Conservation (phyloP, 2,329 filamentous ascomycete species). For the Aspergillus sp. region DNA sequence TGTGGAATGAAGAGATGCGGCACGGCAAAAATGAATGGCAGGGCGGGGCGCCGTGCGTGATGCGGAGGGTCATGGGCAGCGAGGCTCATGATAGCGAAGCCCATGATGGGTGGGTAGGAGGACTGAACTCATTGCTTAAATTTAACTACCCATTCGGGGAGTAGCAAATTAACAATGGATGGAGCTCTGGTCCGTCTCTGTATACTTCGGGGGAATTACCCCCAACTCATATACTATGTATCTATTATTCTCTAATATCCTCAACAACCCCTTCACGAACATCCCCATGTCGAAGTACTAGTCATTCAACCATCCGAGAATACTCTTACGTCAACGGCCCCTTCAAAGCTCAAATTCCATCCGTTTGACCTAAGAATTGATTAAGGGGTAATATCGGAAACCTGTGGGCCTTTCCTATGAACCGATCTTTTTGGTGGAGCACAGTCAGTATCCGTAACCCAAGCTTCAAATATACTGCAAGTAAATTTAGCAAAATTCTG, state of each 20-base stretch:
- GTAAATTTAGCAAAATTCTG: not conserved
- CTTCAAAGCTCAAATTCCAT: not conserved
- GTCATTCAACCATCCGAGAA: not conserved
- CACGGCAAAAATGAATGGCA: conserved; percentile 55
- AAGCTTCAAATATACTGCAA: not conserved
- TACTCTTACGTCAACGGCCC: not conserved
- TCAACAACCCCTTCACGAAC: not conserved
- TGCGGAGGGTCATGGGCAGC: conserved; percentile 59
- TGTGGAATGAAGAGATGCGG: conserved; percentile 80
- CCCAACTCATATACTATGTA: not conserved
- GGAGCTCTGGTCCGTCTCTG: not conserved
- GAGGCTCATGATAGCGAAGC: conserved; percentile 65
- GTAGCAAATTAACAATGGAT: conserved; percentile 28
- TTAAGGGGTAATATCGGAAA: not conserved
- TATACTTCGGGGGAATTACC: not conserved
- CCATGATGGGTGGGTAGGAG: conserved; percentile 95
- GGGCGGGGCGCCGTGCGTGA: conserved; percentile 89
- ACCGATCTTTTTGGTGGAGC: conserved; percentile 2
- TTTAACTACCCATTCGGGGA: conserved; percentile 97
- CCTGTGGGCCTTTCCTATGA: not conserved
- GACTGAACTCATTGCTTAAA: conserved; percentile 87
- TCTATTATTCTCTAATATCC: not conserved
- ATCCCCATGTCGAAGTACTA: not conserved
- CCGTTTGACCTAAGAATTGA: not conserved
- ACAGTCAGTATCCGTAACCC: not conserved